A percentile compares a stretch with the other conserved stretches of the same genome.
These are phyloP conservation scores for Aspergillus niger DNA, from an alignment of 2,329 filamentous ascomycete species.

Conservation along the genomic window DNA sequence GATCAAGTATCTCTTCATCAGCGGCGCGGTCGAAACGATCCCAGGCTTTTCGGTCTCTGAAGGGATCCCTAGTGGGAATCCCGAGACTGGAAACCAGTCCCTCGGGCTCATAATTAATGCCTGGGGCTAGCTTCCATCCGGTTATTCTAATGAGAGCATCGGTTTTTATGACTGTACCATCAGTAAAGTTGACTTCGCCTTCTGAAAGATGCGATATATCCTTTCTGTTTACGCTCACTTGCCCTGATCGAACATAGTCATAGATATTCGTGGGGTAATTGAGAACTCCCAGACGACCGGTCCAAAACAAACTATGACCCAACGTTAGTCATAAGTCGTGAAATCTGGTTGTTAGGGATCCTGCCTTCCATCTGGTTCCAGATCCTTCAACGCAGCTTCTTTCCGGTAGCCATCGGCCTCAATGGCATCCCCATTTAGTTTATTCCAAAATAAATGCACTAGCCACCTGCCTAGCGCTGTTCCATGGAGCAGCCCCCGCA, in stretches of 20 bases:
- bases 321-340: neutral
- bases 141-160: slow-evolving; percentile 10
- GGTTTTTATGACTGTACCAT: slow-evolving; percentile 1
- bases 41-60: neutral
- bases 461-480: slow-evolving; percentile 4
- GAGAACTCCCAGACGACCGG: slow-evolving; percentile 9
- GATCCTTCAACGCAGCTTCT: neutral
- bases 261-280: slow-evolving; percentile 12
- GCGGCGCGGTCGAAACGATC: neutral
- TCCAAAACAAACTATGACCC: slow-evolving; percentile 10
- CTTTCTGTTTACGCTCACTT: slow-evolving; percentile 7
- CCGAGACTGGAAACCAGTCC: neutral
- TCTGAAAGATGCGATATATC: slow-evolving; percentile 11
- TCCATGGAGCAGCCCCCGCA: slow-evolving; percentile 1
- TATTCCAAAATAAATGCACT: slow-evolving; percentile 5
- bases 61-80: neutral
- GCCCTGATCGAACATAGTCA: slow-evolving; percentile 10
- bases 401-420: slow-evolving; percentile 8
- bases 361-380: slow-evolving; percentile 7
- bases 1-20: slow-evolving; percentile 3
- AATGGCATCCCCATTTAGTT: slow-evolving; percentile 3
- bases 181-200: slow-evolving; percentile 3
- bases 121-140: slow-evolving; percentile 5
- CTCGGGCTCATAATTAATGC: slow-evolving; percentile 2
- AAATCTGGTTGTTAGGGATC: neutral